A percentile compares a stretch with the other conserved stretches of the same genome.
Conservation (phyloP, 2,329 filamentous ascomycete genomes). For the Pleoardoris graminearum region DNA sequence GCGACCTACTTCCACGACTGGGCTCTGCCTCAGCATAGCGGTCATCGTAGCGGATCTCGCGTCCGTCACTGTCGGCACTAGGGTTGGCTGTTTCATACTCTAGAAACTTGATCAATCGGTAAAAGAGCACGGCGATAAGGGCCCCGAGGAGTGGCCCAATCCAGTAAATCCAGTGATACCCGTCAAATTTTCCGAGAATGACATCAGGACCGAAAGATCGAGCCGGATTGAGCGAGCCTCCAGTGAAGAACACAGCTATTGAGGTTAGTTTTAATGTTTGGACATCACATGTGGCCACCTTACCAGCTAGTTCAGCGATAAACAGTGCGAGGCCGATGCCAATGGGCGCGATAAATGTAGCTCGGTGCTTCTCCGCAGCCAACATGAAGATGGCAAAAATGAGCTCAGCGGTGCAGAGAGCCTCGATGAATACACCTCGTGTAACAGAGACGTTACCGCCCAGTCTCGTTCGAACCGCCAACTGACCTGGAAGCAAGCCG, state of each 20-base stretch:
- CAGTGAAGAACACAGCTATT: slow-evolving; percentile 52
- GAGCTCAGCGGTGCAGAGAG: slow-evolving; percentile 55
- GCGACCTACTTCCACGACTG: slow-evolving; percentile 18
- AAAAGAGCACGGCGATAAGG: slow-evolving; percentile 53
- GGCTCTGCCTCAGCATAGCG: slow-evolving; percentile 17
- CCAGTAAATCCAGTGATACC: slow-evolving; percentile 59
- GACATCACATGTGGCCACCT: not conserved
- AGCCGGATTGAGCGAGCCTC: slow-evolving; percentile 54
- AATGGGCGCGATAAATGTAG: slow-evolving; percentile 46
- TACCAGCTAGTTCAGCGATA: slow-evolving; percentile 51
- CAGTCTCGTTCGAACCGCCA: slow-evolving; percentile 53
- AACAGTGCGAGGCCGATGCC: slow-evolving; percentile 53
- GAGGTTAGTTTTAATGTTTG: slow-evolving; percentile 12
- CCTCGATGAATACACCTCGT: slow-evolving; percentile 55
- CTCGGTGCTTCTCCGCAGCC: slow-evolving; percentile 47
- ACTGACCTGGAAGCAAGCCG: slow-evolving; percentile 50
- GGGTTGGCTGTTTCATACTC: slow-evolving; percentile 58
- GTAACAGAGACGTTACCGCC: slow-evolving; percentile 47
- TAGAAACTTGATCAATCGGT: slow-evolving; percentile 53
- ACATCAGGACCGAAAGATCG: slow-evolving; percentile 55
- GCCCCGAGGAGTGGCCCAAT: slow-evolving; percentile 52
- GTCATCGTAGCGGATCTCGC: slow-evolving; percentile 28
- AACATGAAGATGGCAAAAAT: slow-evolving; percentile 56
- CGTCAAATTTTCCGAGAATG: slow-evolving; percentile 47
- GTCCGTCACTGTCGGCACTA: slow-evolving; percentile 52